Conservation (phyloP, 2,329 filamentous ascomycete genomes). For the Diaporthe vaccinii region DNA sequence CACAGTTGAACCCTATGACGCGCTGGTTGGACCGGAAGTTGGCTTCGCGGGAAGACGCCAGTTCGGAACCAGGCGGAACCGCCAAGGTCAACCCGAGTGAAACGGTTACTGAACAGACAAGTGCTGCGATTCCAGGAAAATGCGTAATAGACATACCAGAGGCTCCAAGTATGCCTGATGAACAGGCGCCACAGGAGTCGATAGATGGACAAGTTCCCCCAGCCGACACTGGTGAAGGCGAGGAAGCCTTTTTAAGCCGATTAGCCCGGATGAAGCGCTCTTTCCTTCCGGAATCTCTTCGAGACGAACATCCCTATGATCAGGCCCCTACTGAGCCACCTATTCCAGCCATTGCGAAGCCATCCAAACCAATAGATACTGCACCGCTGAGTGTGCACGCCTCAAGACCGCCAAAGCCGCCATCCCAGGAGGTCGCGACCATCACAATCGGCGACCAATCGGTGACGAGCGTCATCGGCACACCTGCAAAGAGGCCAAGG, state of each 20-base stretch:
- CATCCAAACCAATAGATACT: conserved; percentile 48
- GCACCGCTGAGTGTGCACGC: conserved; percentile 43
- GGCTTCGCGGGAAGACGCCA: conserved; percentile 45
- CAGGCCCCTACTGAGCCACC: conserved; percentile 45
- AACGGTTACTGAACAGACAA: background rate
- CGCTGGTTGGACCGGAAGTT: conserved; percentile 58
- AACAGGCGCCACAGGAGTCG: background rate
- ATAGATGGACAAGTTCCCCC: background rate
- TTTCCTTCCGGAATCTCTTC: conserved; percentile 32
- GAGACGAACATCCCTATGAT: conserved; percentile 41
- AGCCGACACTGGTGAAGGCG: background rate
- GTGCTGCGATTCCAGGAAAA: background rate
- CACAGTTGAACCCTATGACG: conserved; percentile 56
- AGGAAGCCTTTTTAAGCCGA: conserved; percentile 30
- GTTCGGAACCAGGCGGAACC: background rate
- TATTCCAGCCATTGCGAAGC: conserved; percentile 52
- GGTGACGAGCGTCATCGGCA: conserved; percentile 75
- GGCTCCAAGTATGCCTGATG: conserved; percentile 26
- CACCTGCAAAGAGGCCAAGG: conserved; percentile 62
- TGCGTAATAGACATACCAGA: background rate
- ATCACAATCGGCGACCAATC: conserved; percentile 81
- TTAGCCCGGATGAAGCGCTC: conserved; percentile 37
- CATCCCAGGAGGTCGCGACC: conserved; percentile 75
- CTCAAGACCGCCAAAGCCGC: conserved; percentile 64
- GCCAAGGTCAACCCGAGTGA: conserved; percentile 1